Conservation (phyloP, 2,329 filamentous ascomycete species). For the Colletotrichum aenigma region DNA sequence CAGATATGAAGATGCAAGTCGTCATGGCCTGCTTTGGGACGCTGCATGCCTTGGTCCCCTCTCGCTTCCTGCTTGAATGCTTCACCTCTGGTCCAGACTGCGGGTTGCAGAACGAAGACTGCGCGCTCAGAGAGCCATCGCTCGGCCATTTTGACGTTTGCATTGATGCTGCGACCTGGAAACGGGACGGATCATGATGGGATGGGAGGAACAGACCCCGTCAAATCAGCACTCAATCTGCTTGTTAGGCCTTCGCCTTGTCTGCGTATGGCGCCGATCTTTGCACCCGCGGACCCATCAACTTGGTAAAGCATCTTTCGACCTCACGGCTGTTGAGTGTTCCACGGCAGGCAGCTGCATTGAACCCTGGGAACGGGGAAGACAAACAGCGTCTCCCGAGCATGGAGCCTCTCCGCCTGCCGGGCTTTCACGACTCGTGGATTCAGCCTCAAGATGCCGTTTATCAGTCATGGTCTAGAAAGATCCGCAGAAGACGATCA, state of each 20-base stretch:
- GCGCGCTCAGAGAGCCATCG: not conserved
- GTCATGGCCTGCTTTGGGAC: not conserved
- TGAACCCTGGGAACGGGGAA: not conserved
- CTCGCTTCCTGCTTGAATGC: not conserved
- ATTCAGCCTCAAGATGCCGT: not conserved
- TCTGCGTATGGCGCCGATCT: not conserved
- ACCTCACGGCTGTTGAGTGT: not conserved
- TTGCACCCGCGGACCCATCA: not conserved
- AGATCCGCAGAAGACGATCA: not conserved
- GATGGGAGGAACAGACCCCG: not conserved
- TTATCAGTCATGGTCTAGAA: not conserved
- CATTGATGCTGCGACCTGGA: not conserved
- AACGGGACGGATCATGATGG: not conserved
- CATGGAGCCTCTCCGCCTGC: not conserved
- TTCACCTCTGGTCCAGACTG: not conserved
- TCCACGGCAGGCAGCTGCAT: not conserved
- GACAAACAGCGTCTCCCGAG: not conserved
- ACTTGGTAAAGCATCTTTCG: conserved; percentile 10
- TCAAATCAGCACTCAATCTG: not conserved
- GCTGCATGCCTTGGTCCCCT: not conserved
- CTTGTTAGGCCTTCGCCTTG: not conserved
- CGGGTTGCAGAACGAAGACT: not conserved
- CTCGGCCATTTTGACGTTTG: not conserved
- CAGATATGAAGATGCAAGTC: conserved; percentile 7
- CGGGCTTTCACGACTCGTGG: not conserved